phyloP scores from a whole-genome alignment of 192 early-diverging fungal genomes.

The Rhizophagus prolifer region DNA sequence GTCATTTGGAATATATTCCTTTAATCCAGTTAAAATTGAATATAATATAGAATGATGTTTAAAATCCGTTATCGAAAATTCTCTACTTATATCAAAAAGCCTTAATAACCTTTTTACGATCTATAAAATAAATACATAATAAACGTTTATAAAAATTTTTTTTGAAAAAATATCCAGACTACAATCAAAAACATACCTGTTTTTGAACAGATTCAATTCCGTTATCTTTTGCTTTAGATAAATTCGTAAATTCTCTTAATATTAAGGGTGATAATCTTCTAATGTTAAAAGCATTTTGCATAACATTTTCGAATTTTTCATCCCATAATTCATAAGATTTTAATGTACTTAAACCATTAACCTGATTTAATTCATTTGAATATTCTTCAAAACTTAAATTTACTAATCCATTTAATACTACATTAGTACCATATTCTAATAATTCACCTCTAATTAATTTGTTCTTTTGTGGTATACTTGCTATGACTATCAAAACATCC shows the following conservation, averaged over 20 bases:
- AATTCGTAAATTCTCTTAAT: conserved; percentile 6
- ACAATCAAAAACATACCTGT: not conserved
- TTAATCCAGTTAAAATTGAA: not conserved
- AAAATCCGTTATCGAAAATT: not conserved
- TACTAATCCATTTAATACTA: conserved; percentile 35
- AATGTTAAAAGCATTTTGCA: conserved; percentile 4
- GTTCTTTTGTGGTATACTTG: not conserved
- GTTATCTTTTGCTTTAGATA: not conserved
- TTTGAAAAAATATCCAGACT: not conserved
- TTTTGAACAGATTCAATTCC: not conserved
- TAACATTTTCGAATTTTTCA: not conserved
- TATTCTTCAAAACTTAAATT: conserved; percentile 37
- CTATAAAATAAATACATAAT: conserved; percentile 1
- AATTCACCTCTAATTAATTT: not conserved
- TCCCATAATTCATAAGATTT: not conserved
- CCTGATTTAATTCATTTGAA: not conserved
- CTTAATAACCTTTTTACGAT: conserved; percentile 1
- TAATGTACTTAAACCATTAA: not conserved
- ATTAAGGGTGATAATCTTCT: not conserved
- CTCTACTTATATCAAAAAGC: conserved; percentile 1
- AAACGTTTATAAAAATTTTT: not conserved
- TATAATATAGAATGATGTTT: conserved; percentile 9
- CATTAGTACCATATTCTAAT: conserved; percentile 29
- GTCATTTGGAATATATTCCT: conserved; percentile 8
- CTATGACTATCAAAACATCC: conserved; percentile 50